Evolutionary conservation across 352 stramenopile species (phyloP).

Genomic region (Phytophthora hibernalis): DNA sequence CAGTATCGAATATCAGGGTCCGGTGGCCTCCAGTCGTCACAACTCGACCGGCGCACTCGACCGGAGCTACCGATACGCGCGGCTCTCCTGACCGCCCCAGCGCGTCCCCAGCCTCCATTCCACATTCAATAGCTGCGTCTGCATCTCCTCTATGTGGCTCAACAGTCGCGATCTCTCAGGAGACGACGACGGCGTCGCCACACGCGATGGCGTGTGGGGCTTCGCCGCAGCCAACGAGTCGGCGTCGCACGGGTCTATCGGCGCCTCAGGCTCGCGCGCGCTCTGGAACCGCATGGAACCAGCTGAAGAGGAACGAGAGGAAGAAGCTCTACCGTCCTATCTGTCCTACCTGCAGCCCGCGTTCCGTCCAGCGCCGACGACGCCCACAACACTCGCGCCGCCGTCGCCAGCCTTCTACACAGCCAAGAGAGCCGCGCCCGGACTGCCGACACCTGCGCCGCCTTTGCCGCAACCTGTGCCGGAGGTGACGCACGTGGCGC

Average conservation of each 20-base stretch:
- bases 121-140: slow-evolving; percentile 4
- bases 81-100: slow-evolving; percentile 4
- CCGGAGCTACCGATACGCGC: slow-evolving; percentile 1
- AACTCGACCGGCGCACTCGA: neutral
- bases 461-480: neutral
- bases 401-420: slow-evolving; percentile 18
- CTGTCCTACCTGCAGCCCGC: slow-evolving; percentile 69
- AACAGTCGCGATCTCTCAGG: slow-evolving; percentile 40
- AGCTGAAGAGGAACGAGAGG: slow-evolving; percentile 73
- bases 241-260: slow-evolving; percentile 47
- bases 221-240: slow-evolving; percentile 24
- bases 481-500: slow-evolving; percentile 40
- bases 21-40: slow-evolving; percentile 1
- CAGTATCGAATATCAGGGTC: slow-evolving; percentile 14
- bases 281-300: slow-evolving; percentile 74
- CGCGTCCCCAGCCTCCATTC: neutral
- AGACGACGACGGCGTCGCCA: slow-evolving; percentile 31
- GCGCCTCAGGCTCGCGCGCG: slow-evolving; percentile 46
- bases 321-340: slow-evolving; percentile 77
- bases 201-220: slow-evolving; percentile 36
- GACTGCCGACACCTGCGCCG: slow-evolving; percentile 15
- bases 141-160: slow-evolving; percentile 40
- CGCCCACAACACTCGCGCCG: slow-evolving; percentile 12
- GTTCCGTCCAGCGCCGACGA: slow-evolving; percentile 42
- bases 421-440: slow-evolving; percentile 20